phyloP scores from a whole-genome alignment of 2,329 filamentous ascomycete genomes.

The Colletotrichum melonis region DNA sequence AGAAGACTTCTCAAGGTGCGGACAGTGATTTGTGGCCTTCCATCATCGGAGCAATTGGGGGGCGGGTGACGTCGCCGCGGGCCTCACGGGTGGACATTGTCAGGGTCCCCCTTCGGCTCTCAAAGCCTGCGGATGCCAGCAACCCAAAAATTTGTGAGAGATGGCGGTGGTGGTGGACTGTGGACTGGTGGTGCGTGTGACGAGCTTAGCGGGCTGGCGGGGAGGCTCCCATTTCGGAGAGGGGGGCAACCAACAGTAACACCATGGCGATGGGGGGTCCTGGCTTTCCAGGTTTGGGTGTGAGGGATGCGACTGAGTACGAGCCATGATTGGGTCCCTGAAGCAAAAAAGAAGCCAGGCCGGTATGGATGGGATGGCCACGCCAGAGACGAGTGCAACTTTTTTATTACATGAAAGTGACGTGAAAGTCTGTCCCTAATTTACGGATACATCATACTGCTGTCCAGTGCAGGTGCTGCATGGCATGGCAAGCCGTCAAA shows the following conservation, averaged over 20 bases:
- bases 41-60: constrained; percentile 3
- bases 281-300: background rate
- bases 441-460: background rate
- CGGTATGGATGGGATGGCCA: constrained; percentile 11
- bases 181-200: constrained; percentile 17
- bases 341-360: background rate
- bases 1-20: background rate
- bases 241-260: constrained; percentile 2
- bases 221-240: background rate
- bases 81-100: constrained; percentile 13
- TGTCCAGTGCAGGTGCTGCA: background rate
- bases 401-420: background rate
- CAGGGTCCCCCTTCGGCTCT: constrained; percentile 8
- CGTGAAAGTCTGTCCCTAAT: background rate
- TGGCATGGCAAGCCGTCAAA: background rate
- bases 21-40: background rate
- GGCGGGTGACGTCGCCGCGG: constrained; percentile 32
- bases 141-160: background rate
- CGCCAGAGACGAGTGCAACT: background rate
- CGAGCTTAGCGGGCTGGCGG: constrained; percentile 16
- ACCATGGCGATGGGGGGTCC: background rate
- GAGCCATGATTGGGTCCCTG: constrained; percentile 18
- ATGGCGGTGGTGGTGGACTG: no score
- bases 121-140: constrained; percentile 24
- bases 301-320: background rate